Percentiles rank a stretch among this genome's conserved stretches.
Conservation (phyloP, 192 early-diverging fungal genomes). For the Coemansia umbellata region DNA sequence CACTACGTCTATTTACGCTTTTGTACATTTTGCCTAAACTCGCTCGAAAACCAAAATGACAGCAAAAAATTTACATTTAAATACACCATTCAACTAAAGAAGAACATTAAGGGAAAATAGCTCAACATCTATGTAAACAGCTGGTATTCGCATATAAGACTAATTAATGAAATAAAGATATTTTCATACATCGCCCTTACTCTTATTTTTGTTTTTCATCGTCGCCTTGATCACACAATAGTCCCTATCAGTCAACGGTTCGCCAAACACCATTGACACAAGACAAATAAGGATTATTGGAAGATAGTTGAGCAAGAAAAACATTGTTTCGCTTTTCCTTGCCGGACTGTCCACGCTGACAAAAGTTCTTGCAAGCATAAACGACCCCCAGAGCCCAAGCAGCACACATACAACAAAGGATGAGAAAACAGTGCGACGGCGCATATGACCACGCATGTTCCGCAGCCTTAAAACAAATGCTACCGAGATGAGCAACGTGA, state of each 20-base stretch:
- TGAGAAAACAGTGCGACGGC: neutral
- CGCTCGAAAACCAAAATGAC: no score
- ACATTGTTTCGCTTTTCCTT: conserved; percentile 11
- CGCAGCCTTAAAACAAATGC: neutral
- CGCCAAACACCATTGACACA: conserved; percentile 4
- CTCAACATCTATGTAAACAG: no score
- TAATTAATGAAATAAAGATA: no score
- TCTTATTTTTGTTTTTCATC: no score
- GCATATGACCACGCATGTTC: neutral
- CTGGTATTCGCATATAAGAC: no score
- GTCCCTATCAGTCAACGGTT: conserved; percentile 4
- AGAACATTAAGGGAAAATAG: no score
- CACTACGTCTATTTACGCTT: no score
- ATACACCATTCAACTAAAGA: no score
- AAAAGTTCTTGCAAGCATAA: conserved; percentile 14
- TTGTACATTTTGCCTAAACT: no score
- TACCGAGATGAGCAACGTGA: neutral
- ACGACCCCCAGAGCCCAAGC: conserved; percentile 19
- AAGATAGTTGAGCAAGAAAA: conserved; percentile 10
- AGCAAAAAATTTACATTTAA: no score
- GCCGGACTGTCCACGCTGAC: conserved; percentile 12
- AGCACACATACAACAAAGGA: neutral
- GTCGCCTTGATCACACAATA: no score
- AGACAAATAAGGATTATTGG: conserved; percentile 16
- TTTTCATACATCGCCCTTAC: no score